Base-by-base conservation (phyloP, 257 asterid species). In the Vinca minor region DNA sequence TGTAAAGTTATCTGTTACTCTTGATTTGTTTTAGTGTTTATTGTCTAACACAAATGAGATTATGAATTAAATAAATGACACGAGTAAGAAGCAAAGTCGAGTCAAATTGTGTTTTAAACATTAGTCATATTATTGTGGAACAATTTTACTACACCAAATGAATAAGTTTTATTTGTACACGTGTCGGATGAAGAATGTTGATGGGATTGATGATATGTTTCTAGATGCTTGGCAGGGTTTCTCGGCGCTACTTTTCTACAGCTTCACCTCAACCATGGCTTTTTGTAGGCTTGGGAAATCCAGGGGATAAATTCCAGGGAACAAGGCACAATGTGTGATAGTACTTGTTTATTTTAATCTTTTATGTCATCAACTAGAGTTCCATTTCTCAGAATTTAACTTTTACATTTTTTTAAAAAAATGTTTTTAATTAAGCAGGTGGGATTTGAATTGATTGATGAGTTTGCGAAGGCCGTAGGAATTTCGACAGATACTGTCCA, bases 231-330 rank as follows among this genome's bases (percentile, higher is more conserved):
- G 74, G 78, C 60, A 81, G 78, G 73, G 31, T 82, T 34, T 25
- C 74, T 25, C 68, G 70, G 63, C 76, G 80, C 65, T 62, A 59
- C 71, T 77, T 82, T 70, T 77, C 82, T 76, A 67, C 82, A 9
- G 64, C 78, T 46, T 38, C 78, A 29, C 76, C 71, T 53, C 84
- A 68, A 66, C 96, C 96, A 5, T 91, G 98, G 96, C 93, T 91
- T 67, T 83, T 91, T 64, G 88, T 88, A 56, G 98, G 98, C 28
- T 81, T 91, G 79, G 98, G 98, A 58, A 91, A 92, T 63, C 96
- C 96, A 21, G 98, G 96, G 69, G 91, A 89, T 55, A 89, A 81
- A 68, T 87, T 75, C 75, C 65, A 39, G 75, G 96, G 96, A 65
- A 89, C 91, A 39, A 75, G 95, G 50, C 96, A 92, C 75, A 92